phyloP scores from a whole-genome alignment of 2,329 filamentous ascomycete species.

The Hawksworthiomyces lignivorus region DNA sequence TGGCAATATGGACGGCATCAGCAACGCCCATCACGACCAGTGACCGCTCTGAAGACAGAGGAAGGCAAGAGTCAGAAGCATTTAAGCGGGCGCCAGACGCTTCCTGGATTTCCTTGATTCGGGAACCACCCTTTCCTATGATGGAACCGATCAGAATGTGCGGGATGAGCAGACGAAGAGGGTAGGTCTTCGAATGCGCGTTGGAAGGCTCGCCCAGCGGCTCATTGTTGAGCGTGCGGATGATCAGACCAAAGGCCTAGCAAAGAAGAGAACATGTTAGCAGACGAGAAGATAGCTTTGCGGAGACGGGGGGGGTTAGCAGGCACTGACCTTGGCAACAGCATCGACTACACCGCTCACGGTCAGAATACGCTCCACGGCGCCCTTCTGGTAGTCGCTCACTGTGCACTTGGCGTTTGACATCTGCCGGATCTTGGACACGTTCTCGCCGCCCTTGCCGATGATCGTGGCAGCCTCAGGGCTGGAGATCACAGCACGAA shows the following conservation, averaged over 20 bases:
- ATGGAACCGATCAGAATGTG: slow-evolving; percentile 98
- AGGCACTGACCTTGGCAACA: slow-evolving; percentile 72
- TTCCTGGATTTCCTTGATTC: slow-evolving; percentile 97
- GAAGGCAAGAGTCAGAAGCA: slow-evolving; percentile 89
- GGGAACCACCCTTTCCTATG: slow-evolving; percentile 92
- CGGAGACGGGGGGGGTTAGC: neutral
- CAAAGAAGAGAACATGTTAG: neutral
- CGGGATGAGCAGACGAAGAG: slow-evolving; percentile 86
- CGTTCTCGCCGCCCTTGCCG: slow-evolving; percentile 97
- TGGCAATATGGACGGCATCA: slow-evolving; percentile 96
- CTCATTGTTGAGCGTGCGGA: slow-evolving; percentile 96
- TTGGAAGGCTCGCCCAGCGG: slow-evolving; percentile 81
- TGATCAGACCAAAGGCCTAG: slow-evolving; percentile 93
- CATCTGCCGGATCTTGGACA: slow-evolving; percentile 89
- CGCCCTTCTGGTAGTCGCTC: slow-evolving; percentile 94
- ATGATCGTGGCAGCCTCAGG: slow-evolving; percentile 96
- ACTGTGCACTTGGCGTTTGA: slow-evolving; percentile 98
- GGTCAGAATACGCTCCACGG: slow-evolving; percentile 93
- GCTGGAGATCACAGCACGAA: slow-evolving; percentile 94
- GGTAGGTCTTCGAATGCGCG: slow-evolving; percentile 93
- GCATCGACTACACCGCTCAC: slow-evolving; percentile 96
- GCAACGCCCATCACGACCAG: slow-evolving; percentile 96
- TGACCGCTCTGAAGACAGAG: slow-evolving; percentile 93
- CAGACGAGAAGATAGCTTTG: slow-evolving; percentile 1
- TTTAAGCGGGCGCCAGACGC: slow-evolving; percentile 94